A percentile compares a stretch with the other conserved stretches of the same genome.
phyloP scores from a whole-genome alignment of 2,329 filamentous ascomycete genomes.

The Coleophoma crateriformis region DNA sequence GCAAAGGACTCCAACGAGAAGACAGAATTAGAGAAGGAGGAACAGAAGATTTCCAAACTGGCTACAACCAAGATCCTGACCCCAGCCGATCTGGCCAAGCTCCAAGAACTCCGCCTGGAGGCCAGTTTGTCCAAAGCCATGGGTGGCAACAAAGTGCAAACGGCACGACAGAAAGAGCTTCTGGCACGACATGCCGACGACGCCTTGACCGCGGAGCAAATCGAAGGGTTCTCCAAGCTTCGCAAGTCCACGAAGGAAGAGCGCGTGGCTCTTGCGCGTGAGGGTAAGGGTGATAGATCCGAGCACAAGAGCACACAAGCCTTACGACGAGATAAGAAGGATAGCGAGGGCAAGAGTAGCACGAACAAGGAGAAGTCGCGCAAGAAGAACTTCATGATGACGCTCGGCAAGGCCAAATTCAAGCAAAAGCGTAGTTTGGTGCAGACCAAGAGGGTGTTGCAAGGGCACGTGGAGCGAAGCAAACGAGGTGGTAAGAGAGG shows the following conservation, averaged over 20 bases:
- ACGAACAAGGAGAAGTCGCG: conserved; percentile 96
- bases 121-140: conserved; percentile 64
- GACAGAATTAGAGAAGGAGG: conserved; percentile 35
- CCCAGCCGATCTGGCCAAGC: conserved; percentile 90
- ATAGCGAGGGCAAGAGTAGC: conserved; percentile 84
- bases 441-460: conserved; percentile 75
- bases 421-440: conserved; percentile 94
- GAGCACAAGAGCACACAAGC: conserved; percentile 86
- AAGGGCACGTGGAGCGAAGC: conserved; percentile 74
- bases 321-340: conserved; percentile 81
- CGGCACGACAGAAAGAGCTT: conserved; percentile 29
- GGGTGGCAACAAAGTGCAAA: conserved; percentile 36
- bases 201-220: conserved; percentile 82
- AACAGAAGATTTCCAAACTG: conserved; percentile 58
- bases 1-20: conserved; percentile 25
- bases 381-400: conserved; percentile 99
- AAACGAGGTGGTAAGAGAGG: conserved; percentile 80
- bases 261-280: conserved; percentile 74
- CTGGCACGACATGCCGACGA: conserved; percentile 72
- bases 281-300: conserved; percentile 70
- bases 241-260: conserved; percentile 88
- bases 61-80: conserved; percentile 94
- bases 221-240: conserved; percentile 78
- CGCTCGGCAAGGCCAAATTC: conserved; percentile 86
- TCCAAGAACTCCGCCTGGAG: conserved; percentile 77